Evolutionary conservation across 2,329 filamentous ascomycete genomes (phyloP).

Genomic region (Cladosporium sp.): DNA sequence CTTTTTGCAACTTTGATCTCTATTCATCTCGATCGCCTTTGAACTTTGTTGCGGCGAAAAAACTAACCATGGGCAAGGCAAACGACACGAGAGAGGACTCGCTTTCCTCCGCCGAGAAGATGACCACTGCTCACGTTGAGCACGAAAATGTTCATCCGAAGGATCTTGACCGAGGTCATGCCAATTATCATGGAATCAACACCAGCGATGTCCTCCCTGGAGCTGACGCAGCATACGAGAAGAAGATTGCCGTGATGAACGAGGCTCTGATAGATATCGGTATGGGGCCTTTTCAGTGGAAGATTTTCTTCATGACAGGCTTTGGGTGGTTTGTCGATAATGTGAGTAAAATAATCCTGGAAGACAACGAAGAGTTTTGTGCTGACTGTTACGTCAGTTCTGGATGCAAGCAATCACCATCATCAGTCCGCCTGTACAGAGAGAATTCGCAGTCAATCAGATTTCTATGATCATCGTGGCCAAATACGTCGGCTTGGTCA

Average conservation of each 20-base stretch:
- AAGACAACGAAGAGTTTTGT: not conserved
- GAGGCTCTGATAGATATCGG: conserved; percentile 16
- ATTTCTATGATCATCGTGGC: conserved; percentile 38
- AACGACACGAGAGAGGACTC: not conserved
- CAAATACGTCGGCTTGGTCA: conserved; percentile 57
- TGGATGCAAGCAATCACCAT: conserved; percentile 31
- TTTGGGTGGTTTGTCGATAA: conserved; percentile 19
- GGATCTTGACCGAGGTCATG: not conserved
- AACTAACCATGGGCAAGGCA: not conserved
- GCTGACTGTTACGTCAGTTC: conserved; percentile 11
- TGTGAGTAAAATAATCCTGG: not conserved
- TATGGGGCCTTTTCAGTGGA: conserved; percentile 18
- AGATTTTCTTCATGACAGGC: conserved; percentile 12
- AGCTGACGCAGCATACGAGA: conserved; percentile 12
- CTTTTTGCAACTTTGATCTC: not conserved
- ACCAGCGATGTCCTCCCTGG: not conserved
- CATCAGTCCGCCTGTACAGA: conserved; percentile 43
- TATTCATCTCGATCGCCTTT: not conserved
- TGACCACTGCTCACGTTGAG: not conserved
- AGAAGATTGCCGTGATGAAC: conserved; percentile 17
- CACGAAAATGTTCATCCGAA: not conserved
- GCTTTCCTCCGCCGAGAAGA: not conserved
- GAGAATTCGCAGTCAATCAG: conserved; percentile 50
- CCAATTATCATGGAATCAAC: conserved; percentile 1
- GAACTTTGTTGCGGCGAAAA: not conserved